These are phyloP conservation scores for Lactarius psammicola DNA, from an alignment of 768 basidiomycete genomes.

Conservation along the genomic window DNA sequence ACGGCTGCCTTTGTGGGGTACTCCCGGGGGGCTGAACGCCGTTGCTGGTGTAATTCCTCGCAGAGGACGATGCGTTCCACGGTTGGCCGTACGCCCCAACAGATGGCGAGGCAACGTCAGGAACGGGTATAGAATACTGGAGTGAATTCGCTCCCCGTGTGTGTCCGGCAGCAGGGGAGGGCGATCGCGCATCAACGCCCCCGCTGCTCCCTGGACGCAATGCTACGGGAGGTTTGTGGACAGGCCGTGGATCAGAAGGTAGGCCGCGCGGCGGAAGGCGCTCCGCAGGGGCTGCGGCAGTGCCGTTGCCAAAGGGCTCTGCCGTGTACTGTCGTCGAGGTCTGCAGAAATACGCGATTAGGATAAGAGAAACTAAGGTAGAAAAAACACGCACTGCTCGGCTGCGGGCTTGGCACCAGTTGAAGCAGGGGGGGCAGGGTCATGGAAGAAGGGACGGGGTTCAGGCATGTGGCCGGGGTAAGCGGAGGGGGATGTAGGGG, in stretches of 20 bases:
- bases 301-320: constrained; percentile 16
- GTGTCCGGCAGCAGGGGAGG: constrained; percentile 19
- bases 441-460: constrained; percentile 16
- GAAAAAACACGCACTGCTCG: constrained; percentile 22
- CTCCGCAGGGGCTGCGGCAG: constrained; percentile 5
- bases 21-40: constrained; percentile 15
- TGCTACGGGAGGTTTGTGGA: background rate
- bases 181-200: constrained; percentile 6
- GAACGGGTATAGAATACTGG: constrained; percentile 24
- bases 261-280: constrained; percentile 18
- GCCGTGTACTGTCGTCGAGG: constrained; percentile 15
- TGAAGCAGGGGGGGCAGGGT: constrained; percentile 5
- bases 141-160: constrained; percentile 18
- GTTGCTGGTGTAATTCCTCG: constrained; percentile 16
- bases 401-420: constrained; percentile 5
- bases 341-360: constrained; percentile 1
- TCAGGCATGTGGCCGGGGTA: constrained; percentile 29
- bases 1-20: constrained; percentile 22
- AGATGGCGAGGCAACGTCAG: constrained; percentile 14
- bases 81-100: constrained; percentile 11
- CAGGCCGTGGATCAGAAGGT: constrained; percentile 26
- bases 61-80: constrained; percentile 14
- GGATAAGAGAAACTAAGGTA: background rate
- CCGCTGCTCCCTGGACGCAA: constrained; percentile 23
- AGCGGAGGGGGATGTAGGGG: constrained; percentile 14